Percentiles rank a stretch among this genome's conserved stretches.
Evolutionary conservation across 306 rosid genomes (phyloP).

Genomic region (Abrus precatorius): DNA sequence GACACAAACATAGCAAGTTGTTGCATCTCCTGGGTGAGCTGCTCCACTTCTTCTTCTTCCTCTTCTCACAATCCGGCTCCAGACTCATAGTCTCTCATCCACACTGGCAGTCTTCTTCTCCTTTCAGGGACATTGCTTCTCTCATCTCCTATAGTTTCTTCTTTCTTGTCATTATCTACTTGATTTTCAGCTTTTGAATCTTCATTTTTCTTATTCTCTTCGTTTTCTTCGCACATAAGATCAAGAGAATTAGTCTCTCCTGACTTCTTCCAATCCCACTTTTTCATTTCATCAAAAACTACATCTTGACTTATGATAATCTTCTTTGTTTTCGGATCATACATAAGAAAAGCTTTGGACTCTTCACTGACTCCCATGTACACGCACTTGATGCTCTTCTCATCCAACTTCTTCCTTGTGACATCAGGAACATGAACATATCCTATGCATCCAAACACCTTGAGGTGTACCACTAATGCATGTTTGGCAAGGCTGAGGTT

Average conservation of each 20-base stretch:
- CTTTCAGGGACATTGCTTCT: too few relatives aligned
- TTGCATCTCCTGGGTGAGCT: background rate
- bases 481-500: too few relatives aligned
- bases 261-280: background rate
- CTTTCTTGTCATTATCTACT: too few relatives aligned
- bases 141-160: too few relatives aligned
- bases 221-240: constrained; percentile 5
- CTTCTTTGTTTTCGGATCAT: too few relatives aligned
- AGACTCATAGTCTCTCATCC: background rate
- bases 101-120: background rate
- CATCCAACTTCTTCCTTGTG: background rate
- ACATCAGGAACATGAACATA: background rate
- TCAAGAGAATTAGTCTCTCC: constrained; percentile 1
- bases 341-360: background rate
- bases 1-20: background rate
- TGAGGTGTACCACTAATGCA: too few relatives aligned
- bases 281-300: too few relatives aligned
- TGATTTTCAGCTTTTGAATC: background rate
- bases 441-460: background rate
- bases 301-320: too few relatives aligned
- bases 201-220: background rate
- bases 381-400: background rate
- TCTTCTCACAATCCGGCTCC: background rate
- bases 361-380: background rate
- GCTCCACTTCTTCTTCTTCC: constrained; percentile 7